phyloP scores from a whole-genome alignment of 345 rosid genomes.

The Syzygium oleosum region DNA sequence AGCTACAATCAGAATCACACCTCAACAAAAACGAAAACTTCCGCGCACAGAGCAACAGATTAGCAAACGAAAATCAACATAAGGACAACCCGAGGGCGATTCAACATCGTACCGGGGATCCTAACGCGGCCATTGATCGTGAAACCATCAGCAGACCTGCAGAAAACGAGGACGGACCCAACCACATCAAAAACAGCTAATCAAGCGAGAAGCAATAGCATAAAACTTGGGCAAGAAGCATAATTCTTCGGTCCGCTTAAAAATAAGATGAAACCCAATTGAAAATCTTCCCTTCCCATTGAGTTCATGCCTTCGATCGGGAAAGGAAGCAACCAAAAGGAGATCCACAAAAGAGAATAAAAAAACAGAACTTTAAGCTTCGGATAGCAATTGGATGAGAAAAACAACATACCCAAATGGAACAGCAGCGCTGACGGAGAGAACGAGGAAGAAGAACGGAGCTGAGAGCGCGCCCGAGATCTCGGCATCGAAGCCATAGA shows the following conservation, averaged over 20 bases:
- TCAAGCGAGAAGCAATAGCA: neutral
- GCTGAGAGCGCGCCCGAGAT: neutral
- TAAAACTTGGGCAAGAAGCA: neutral
- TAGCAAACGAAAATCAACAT: neutral
- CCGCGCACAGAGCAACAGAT: neutral
- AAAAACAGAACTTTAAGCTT: neutral
- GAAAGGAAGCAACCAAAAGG: neutral
- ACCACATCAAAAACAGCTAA: neutral
- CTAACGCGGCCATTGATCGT: constrained; percentile 75
- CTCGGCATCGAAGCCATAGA: neutral
- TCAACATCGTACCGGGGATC: constrained; percentile 35
- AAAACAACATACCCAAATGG: neutral
- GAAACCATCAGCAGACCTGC: constrained; percentile 64
- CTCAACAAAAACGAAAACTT: neutral
- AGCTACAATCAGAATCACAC: neutral
- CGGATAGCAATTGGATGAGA: neutral
- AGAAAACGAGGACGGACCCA: neutral
- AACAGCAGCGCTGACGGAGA: neutral
- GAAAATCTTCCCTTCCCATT: neutral
- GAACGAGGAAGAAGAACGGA: neutral
- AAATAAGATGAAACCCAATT: neutral
- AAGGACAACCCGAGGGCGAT: neutral
- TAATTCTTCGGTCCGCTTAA: neutral
- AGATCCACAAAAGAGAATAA: neutral
- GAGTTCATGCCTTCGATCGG: neutral